Evolutionary conservation across 2,329 filamentous ascomycete species (phyloP).

Genomic region (Cladosporium sp.): DNA sequence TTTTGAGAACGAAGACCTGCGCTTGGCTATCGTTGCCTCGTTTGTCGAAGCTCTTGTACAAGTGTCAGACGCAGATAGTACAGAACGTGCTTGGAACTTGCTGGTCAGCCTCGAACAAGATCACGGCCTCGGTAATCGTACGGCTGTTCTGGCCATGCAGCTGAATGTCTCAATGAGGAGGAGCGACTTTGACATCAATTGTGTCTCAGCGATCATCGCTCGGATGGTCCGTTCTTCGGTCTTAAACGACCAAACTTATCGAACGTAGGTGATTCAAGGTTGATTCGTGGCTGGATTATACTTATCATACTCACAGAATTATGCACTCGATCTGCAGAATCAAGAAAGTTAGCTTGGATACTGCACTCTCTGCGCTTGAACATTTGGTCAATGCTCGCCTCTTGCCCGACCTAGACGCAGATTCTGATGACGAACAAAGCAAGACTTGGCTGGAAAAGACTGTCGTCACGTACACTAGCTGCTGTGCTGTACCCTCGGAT

Average conservation of each 20-base stretch:
- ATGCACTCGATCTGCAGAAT: slow-evolving; percentile 66
- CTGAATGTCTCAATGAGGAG: slow-evolving; percentile 61
- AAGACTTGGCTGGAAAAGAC: slow-evolving; percentile 64
- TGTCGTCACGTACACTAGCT: slow-evolving; percentile 54
- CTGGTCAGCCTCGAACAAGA: slow-evolving; percentile 61
- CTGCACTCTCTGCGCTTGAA: slow-evolving; percentile 52
- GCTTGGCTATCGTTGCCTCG: slow-evolving; percentile 61
- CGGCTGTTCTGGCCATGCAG: slow-evolving; percentile 63
- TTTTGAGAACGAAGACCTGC: slow-evolving; percentile 59
- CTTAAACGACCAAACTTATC: slow-evolving; percentile 61
- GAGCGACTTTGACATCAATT: slow-evolving; percentile 31
- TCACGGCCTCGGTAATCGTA: slow-evolving; percentile 53
- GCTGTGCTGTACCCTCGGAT: background rate
- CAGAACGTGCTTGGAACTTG: slow-evolving; percentile 53
- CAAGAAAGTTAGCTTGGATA: slow-evolving; percentile 39
- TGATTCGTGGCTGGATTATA: background rate
- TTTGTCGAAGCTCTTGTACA: slow-evolving; percentile 28
- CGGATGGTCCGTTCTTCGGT: slow-evolving; percentile 59
- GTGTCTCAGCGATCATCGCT: slow-evolving; percentile 50
- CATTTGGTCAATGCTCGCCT: slow-evolving; percentile 60
- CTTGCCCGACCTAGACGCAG: slow-evolving; percentile 37
- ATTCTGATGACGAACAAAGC: slow-evolving; percentile 1
- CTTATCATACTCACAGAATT: slow-evolving; percentile 36
- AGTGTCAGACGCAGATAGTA: slow-evolving; percentile 40
- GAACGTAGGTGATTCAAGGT: slow-evolving; percentile 38